phyloP scores from a whole-genome alignment of 768 basidiomycete species.

The Amanita inopinata region DNA sequence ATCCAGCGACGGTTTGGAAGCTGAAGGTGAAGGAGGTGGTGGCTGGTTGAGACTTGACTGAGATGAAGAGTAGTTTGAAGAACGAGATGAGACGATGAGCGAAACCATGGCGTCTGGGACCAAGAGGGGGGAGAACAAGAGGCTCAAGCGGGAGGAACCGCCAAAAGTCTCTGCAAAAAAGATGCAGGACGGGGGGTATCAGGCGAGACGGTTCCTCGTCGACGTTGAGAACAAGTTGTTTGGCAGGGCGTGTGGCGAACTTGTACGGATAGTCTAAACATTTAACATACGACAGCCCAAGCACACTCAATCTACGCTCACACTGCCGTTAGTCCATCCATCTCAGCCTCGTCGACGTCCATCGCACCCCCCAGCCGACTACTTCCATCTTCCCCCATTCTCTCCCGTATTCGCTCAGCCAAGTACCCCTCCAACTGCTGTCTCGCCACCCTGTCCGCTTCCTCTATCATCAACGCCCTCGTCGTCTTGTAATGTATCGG shows the following conservation, averaged over 20 bases:
- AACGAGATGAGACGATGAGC: constrained; percentile 13
- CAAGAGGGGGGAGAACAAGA: constrained; percentile 13
- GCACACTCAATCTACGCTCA: too few relatives aligned
- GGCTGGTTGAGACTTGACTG: neutral
- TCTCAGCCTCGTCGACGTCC: constrained; percentile 10
- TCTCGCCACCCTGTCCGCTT: constrained; percentile 44
- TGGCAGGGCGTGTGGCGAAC: too few relatives aligned
- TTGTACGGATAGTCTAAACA: too few relatives aligned
- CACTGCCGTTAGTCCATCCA: constrained; percentile 2
- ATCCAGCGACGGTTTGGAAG: constrained; percentile 47
- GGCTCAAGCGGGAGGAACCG: constrained; percentile 36
- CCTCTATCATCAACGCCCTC: constrained; percentile 49
- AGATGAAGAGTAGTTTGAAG: constrained; percentile 15
- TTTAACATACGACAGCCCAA: too few relatives aligned
- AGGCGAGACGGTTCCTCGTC: neutral
- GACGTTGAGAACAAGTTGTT: neutral
- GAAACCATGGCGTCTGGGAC: constrained; percentile 8
- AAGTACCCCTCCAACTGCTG: constrained; percentile 31
- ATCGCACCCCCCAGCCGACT: constrained; percentile 13
- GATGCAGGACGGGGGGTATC: too few relatives aligned
- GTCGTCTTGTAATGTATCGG: constrained; percentile 46
- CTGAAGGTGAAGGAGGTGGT: constrained; percentile 24
- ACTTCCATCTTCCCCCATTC: constrained; percentile 15
- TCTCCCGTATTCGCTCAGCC: constrained; percentile 21
- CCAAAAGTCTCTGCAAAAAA: too few relatives aligned